Conservation (phyloP, 305 asterid species). For the Coffea humblotiana region DNA sequence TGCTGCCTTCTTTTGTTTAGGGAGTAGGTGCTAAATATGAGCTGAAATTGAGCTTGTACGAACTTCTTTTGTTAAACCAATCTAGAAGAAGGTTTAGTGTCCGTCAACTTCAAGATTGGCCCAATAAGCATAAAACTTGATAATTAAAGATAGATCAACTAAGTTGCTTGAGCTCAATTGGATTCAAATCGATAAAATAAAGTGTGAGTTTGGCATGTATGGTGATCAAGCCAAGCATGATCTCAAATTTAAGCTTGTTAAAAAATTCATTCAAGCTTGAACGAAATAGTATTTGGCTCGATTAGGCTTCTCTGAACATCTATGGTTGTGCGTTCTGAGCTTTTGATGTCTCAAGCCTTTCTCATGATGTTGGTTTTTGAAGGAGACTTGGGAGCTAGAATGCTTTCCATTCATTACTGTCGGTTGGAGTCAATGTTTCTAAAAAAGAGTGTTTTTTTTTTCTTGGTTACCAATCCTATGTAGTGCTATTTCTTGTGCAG, state of each 20-base stretch:
- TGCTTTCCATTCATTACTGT: background rate
- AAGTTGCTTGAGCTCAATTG: too few relatives aligned
- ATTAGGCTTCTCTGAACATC: background rate
- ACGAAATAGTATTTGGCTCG: background rate
- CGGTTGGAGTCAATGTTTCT: background rate
- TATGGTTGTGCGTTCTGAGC: background rate
- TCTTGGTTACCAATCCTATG: background rate
- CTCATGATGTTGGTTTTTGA: background rate
- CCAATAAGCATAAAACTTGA: too few relatives aligned
- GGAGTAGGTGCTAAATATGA: too few relatives aligned
- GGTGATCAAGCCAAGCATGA: background rate
- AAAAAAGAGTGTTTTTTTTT: background rate
- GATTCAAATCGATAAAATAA: too few relatives aligned
- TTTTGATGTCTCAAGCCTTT: background rate
- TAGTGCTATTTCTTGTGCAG: slow-evolving; percentile 43
- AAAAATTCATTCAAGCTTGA: background rate
- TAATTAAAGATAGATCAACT: too few relatives aligned
- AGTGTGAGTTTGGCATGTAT: too few relatives aligned
- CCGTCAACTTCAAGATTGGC: too few relatives aligned
- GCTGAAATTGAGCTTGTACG: background rate
- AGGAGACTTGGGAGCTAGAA: background rate
- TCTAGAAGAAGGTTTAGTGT: too few relatives aligned
- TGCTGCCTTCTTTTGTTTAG: background rate
- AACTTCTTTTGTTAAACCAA: background rate
- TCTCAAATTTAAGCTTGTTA: background rate